phyloP scores from a whole-genome alignment of 2,329 filamentous ascomycete species.

The Venturia nashicola region DNA sequence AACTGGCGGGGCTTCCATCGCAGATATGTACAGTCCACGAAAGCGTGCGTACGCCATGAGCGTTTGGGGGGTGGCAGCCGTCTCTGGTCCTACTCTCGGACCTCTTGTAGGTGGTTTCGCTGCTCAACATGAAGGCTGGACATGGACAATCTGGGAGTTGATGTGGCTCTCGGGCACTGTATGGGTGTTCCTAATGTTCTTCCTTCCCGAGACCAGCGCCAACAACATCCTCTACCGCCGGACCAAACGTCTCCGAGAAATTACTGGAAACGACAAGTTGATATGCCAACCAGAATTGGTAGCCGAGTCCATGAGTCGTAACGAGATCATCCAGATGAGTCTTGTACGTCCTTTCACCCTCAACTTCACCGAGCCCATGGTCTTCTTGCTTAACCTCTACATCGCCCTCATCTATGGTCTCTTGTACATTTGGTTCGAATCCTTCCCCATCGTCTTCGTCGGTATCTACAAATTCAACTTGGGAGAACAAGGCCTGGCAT shows the following conservation, averaged over 20 bases:
- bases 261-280: constrained; percentile 15
- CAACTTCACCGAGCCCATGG: constrained; percentile 23
- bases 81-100: constrained; percentile 26
- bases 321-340: constrained; percentile 33
- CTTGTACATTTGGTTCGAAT: constrained; percentile 24
- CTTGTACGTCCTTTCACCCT: constrained; percentile 40
- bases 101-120: constrained; percentile 33
- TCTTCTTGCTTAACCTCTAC: constrained; percentile 24
- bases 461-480: constrained; percentile 19
- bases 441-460: constrained; percentile 22
- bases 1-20: constrained; percentile 29
- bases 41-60: constrained; percentile 22
- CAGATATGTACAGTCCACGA: constrained; percentile 25
- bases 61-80: constrained; percentile 28
- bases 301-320: constrained; percentile 18
- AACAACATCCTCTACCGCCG: constrained; percentile 30
- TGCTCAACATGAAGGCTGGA: constrained; percentile 29
- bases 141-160: constrained; percentile 32
- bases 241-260: constrained; percentile 32
- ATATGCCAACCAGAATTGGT: constrained; percentile 9
- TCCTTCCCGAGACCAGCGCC: constrained; percentile 45
- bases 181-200: constrained; percentile 25
- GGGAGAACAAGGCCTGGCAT: constrained; percentile 20
- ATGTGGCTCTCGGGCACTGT: constrained; percentile 29
- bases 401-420: constrained; percentile 23